Conservation (phyloP, 441 rosid genomes). For the Flueggea neowawraea region DNA sequence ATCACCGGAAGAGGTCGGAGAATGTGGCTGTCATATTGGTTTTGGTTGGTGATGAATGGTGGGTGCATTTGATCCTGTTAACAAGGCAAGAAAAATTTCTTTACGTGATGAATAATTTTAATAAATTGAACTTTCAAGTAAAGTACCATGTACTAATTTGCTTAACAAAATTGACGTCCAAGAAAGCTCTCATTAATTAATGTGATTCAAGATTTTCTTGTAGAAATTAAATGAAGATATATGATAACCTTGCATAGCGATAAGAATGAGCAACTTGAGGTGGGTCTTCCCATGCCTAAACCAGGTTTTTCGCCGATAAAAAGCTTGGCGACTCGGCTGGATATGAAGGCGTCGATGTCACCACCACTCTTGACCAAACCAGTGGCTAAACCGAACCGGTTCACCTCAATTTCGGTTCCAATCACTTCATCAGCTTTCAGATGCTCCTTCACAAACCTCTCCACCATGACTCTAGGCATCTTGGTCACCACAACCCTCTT, state of each 20-base stretch:
- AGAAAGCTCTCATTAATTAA: not conserved
- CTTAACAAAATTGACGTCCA: no score
- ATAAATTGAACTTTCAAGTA: no score
- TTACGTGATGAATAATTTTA: no score
- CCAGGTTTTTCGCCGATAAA: conserved; percentile 46
- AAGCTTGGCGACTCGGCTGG: conserved; percentile 31
- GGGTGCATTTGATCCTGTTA: conserved; percentile 56
- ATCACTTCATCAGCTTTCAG: conserved; percentile 69
- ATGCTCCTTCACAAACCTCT: conserved; percentile 75
- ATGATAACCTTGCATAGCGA: conserved; percentile 54
- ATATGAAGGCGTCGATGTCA: conserved; percentile 22
- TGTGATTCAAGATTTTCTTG: not conserved
- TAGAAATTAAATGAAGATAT: conserved; percentile 1
- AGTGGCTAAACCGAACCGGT: conserved; percentile 63
- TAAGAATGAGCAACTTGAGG: conserved; percentile 33
- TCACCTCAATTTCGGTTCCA: conserved; percentile 59
- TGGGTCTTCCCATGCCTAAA: conserved; percentile 42
- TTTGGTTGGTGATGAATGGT: conserved; percentile 32
- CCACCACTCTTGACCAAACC: conserved; percentile 41
- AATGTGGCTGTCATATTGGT: conserved; percentile 23
- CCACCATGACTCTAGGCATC: conserved; percentile 75
- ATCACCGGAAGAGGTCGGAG: conserved; percentile 74
- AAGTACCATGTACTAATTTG: no score
- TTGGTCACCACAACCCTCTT: conserved; percentile 65
- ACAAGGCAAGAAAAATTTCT: not conserved